Evolutionary conservation across 768 basidiomycete genomes (phyloP).

Genomic region (Candolleomyces aberdarensis): DNA sequence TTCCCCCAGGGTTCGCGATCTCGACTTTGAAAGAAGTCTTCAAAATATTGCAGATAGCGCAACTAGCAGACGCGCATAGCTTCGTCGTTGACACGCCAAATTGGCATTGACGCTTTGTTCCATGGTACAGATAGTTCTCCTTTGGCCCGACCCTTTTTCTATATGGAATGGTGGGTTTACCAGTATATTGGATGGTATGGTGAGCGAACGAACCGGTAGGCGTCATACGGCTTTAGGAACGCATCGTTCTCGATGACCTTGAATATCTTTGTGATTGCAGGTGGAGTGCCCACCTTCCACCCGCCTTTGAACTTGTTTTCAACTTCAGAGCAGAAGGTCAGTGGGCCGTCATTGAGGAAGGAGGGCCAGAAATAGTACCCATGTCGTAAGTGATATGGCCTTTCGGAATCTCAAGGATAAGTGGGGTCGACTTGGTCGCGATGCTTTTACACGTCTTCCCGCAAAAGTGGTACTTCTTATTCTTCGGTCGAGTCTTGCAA

Average conservation of each 20-base stretch:
- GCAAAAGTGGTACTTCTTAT: conserved; percentile 22
- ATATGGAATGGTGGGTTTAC: too few relatives aligned
- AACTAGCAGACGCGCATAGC: conserved; percentile 7
- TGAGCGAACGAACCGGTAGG: neutral
- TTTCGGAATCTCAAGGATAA: conserved; percentile 21
- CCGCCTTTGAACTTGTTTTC: conserved; percentile 23
- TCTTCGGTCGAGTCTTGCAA: conserved; percentile 24
- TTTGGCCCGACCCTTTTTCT: conserved; percentile 2
- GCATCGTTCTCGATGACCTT: conserved; percentile 26
- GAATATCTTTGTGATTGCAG: conserved; percentile 24
- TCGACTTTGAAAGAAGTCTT: conserved; percentile 13
- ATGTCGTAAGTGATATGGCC: conserved; percentile 21
- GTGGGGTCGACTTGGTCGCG: conserved; percentile 18
- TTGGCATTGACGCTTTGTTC: conserved; percentile 10
- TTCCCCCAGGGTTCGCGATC: conserved; percentile 15
- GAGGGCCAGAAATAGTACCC: conserved; percentile 9
- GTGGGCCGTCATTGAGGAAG: neutral
- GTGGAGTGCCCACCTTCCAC: conserved; percentile 18
- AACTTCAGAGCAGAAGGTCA: conserved; percentile 12
- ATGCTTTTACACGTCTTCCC: conserved; percentile 23
- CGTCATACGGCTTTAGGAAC: conserved; percentile 13
- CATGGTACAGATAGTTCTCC: conserved; percentile 13
- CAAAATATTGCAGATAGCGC: conserved; percentile 13
- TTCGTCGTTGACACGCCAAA: conserved; percentile 8
- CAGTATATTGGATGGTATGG: neutral